Evolutionary conservation across 257 asterid genomes (phyloP), one percentile per base, ranked within the genome.

Genomic region (Jacaranda mimosifolia): DNA sequence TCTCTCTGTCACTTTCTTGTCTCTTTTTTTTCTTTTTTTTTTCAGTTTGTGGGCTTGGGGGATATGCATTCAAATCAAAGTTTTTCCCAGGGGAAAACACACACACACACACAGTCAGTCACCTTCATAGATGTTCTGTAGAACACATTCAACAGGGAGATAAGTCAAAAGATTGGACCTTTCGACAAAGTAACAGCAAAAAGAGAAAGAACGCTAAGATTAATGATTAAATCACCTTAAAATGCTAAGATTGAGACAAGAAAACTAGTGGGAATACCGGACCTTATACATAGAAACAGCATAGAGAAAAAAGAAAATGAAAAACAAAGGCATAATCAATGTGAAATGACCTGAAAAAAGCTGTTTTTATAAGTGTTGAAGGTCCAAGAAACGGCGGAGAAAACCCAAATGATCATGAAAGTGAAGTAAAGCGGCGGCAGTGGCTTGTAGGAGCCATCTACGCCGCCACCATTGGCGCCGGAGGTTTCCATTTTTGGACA

Each of bases 361-460:
- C 97, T 92, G 82, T 90, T 85, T 68, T 19, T 85, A 84, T 82
- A 85, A 63, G 91, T 92, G 81, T 91, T 91, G 86, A 85, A 66
- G 63, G 97, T 87, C 98, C 98, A 94, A 14, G 81, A 86, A 70
- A 73, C 77, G 75, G 95, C 91, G 82, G 91, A 88, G 52, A 85
- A 59, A 49, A 77, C 43, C 98, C 98, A 94, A 46, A 94, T 68
- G 78, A 85, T 19, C 83, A 72, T 80, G 83, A 91, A 87, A 71
- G 84, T 72, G 14, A 88, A 78, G 87, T 85, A 87, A 6, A 94
- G 83, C 42, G 86, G 90, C 19, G 94, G 88, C 63, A 94, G 90
- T 19, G 89, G 82, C 81, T 83, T 78, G 81, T 87, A 94, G 21
- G 83, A 86, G 79, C 81, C 88, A 39, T 84, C 89, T 11, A 86